Evolutionary conservation across 371 early-diverging fungal genomes (phyloP), one percentile per base, ranked within the genome.

Genomic region (Mucor plumbeus): DNA sequence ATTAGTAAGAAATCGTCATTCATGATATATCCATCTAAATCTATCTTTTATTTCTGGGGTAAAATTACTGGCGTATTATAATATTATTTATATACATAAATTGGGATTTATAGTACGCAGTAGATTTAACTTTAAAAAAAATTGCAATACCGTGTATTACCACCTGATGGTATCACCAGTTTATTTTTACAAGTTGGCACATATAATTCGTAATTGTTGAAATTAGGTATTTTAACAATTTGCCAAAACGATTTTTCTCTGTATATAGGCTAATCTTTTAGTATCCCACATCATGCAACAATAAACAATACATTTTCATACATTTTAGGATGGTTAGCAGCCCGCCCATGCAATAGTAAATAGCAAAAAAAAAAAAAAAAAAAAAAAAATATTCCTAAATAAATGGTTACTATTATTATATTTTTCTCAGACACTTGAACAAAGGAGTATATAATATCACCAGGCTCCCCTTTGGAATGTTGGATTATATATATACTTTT

Each of bases 391-490:
- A 26, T 26, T 26, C 26, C 26, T 26, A 26, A 26, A 26, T 26
- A 3, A 26, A 26, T 26, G 26, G 15, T n/a, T 43, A 3, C n/a
- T 43, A 43, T 43, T 15, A 43, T 43, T 43, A 43, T n/a, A 43
- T 14, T n/a, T 14, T 14, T 26, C 26, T 26, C 26, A 26, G 26
- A 26, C 26, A 26, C 3, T 15, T 43, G 43, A 43, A 43, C 41
- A 15, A 43, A 43, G 43, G 43, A 43, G 43, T 43, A 13, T 41
- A 43, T 43, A 15, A 15, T 14, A 43, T 43, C 3, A 43, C 1
- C 43, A 43, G 43, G n/a, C 15, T 43, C 43, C 43, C 43, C 43
- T 43, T 43, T 43, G 43, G 43, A 43, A 43, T 43, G 43, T 43
- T 43, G 43, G 43, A 43, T 43, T 43, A 14, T 43, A 43, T 43